phyloP scores from a whole-genome alignment of 2,329 filamentous ascomycete genomes.

The Aspergillus unguis region DNA sequence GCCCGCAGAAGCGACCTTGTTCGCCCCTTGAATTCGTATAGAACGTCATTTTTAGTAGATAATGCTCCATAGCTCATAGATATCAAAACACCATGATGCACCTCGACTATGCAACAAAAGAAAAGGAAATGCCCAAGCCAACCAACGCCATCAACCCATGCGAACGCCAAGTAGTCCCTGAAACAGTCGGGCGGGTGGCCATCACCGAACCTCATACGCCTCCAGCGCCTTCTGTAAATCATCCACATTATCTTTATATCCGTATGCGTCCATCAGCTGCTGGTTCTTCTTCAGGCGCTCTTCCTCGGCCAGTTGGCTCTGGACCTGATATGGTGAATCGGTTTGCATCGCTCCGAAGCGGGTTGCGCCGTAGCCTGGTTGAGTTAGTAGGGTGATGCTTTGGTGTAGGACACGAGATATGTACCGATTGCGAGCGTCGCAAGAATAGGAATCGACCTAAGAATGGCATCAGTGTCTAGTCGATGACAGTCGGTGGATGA shows the following conservation, averaged over 20 bases:
- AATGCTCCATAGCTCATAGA: too few relatives aligned
- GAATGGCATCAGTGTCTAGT: background rate
- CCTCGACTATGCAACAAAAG: background rate
- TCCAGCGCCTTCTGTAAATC: constrained; percentile 47
- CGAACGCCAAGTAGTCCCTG: background rate
- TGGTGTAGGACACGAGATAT: constrained; percentile 1
- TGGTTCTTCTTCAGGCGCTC: constrained; percentile 36
- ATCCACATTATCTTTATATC: constrained; percentile 42
- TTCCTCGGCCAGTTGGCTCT: constrained; percentile 19
- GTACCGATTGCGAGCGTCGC: constrained; percentile 17
- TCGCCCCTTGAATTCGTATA: too few relatives aligned
- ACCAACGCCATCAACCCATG: background rate
- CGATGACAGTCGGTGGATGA: background rate
- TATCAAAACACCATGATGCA: too few relatives aligned
- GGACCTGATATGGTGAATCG: background rate
- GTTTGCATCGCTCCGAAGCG: constrained; percentile 8
- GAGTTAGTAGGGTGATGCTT: background rate
- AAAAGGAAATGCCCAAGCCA: background rate
- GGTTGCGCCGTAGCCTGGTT: constrained; percentile 19
- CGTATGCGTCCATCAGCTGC: constrained; percentile 47
- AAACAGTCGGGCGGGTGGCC: background rate
- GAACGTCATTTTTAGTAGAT: too few relatives aligned
- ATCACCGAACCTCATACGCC: constrained; percentile 42
- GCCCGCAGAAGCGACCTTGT: too few relatives aligned
- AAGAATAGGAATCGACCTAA: constrained; percentile 18